Percentiles rank a stretch among this genome's conserved stretches.
These are phyloP conservation scores for Strigomonas galati DNA, from an alignment of 208 protist species.

Conservation along the genomic window DNA sequence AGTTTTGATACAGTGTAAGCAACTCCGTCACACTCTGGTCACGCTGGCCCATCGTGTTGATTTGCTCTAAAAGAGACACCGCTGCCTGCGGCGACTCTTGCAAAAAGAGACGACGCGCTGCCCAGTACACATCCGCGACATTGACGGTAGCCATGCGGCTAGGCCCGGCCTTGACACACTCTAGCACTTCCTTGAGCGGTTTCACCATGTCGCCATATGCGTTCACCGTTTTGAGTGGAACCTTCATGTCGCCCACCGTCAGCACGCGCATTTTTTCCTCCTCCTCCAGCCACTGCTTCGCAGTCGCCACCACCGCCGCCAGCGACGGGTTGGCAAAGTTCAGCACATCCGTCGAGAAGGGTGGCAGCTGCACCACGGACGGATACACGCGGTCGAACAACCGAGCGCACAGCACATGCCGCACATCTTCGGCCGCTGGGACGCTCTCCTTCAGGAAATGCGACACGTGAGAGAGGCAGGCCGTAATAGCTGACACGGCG, in stretches of 20 bases:
- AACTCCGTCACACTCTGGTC: too few species aligned
- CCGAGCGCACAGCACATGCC: too few species aligned
- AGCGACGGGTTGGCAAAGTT: too few species aligned
- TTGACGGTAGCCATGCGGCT: neutral
- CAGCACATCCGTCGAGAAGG: too few species aligned
- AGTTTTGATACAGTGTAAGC: too few species aligned
- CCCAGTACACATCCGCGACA: constrained; percentile 10
- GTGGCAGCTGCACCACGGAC: too few species aligned
- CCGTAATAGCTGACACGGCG: neutral
- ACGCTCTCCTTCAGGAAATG: too few species aligned
- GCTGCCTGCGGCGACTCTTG: constrained; percentile 10
- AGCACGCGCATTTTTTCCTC: neutral
- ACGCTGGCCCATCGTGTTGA: neutral
- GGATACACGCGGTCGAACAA: too few species aligned
- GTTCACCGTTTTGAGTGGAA: constrained; percentile 2
- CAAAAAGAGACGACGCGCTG: neutral
- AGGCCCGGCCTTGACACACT: neutral
- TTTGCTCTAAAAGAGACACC: neutral
- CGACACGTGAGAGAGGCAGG: neutral
- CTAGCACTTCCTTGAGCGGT: neutral
- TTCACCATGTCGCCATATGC: neutral
- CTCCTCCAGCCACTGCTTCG: neutral
- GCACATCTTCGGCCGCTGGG: too few species aligned
- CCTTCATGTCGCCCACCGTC: neutral
- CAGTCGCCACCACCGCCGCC: neutral